These are phyloP conservation scores for Brassica carinata DNA, from an alignment of 345 rosid species.

Conservation along the genomic window DNA sequence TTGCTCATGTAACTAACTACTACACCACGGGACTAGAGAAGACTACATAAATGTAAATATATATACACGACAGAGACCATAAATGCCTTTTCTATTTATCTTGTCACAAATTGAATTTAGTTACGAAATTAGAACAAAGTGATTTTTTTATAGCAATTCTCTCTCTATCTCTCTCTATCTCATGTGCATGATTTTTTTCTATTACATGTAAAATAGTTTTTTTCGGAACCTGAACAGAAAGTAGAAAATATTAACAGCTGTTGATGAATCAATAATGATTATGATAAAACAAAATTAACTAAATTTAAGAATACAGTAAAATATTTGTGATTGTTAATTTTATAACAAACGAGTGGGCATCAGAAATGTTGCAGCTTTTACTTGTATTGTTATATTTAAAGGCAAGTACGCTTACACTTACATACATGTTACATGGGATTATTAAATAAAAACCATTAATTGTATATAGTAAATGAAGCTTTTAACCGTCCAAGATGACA, in stretches of 20 bases:
- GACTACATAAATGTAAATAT: conserved; percentile 23
- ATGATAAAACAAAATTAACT: conserved; percentile 21
- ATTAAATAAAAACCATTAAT: conserved; percentile 19
- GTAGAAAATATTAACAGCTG: conserved; percentile 19
- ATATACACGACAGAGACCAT: conserved; percentile 7
- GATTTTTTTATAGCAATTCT: not conserved
- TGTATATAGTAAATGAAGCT: conserved; percentile 31
- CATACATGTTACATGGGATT: conserved; percentile 30
- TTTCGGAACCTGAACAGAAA: not conserved
- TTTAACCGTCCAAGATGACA: conserved; percentile 38
- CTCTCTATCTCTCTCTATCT: not conserved
- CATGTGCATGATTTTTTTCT: not conserved
- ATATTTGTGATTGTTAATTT: conserved; percentile 18
- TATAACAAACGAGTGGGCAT: conserved; percentile 17
- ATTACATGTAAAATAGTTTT: not conserved
- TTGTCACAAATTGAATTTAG: not conserved
- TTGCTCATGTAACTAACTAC: conserved; percentile 24
- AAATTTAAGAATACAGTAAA: conserved; percentile 29
- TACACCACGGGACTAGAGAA: conserved; percentile 27
- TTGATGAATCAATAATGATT: conserved; percentile 21
- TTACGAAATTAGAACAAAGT: not conserved
- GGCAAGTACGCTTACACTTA: conserved; percentile 28
- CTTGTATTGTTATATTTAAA: conserved; percentile 11
- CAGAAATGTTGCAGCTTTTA: conserved; percentile 40
- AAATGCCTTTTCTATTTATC: conserved; percentile 1